Evolutionary conservation across 106 monocot genomes (phyloP).

Genomic region (Dactylorhiza incarnata): DNA sequence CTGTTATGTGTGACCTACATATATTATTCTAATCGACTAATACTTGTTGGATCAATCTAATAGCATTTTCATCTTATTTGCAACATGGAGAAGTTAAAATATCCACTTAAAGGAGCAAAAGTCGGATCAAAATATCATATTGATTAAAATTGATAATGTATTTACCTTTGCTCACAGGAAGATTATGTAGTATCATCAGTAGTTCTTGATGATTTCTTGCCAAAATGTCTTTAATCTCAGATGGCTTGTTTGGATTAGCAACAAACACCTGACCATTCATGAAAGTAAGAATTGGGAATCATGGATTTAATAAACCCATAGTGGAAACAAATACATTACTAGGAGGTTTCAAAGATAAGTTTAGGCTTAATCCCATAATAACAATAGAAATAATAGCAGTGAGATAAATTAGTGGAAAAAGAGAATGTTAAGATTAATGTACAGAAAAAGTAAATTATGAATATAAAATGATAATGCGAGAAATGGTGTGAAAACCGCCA

Average conservation of each 20-base stretch:
- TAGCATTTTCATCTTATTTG: not conserved
- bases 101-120: not conserved
- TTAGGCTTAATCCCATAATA: not conserved
- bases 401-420: not conserved
- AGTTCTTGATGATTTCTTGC: constrained; percentile 35
- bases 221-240: constrained; percentile 40
- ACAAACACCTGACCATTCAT: constrained; percentile 49
- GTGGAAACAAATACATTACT: too few relatives aligned
- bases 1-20: too few relatives aligned
- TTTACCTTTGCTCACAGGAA: constrained; percentile 57
- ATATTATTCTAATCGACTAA: not conserved
- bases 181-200: constrained; percentile 44
- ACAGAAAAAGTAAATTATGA: not conserved
- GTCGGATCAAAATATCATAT: not conserved
- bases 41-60: not conserved
- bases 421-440: not conserved
- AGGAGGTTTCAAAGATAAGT: not conserved
- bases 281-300: not conserved
- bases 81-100: not conserved
- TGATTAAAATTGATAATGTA: not conserved
- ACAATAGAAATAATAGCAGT: not conserved
- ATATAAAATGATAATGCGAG: not conserved
- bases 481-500: not conserved
- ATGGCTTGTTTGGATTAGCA: constrained; percentile 69
- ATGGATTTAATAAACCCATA: not conserved